These are phyloP conservation scores for Sporothrix schenckii DNA, from an alignment of 2,329 filamentous ascomycete genomes.

Conservation along the genomic window DNA sequence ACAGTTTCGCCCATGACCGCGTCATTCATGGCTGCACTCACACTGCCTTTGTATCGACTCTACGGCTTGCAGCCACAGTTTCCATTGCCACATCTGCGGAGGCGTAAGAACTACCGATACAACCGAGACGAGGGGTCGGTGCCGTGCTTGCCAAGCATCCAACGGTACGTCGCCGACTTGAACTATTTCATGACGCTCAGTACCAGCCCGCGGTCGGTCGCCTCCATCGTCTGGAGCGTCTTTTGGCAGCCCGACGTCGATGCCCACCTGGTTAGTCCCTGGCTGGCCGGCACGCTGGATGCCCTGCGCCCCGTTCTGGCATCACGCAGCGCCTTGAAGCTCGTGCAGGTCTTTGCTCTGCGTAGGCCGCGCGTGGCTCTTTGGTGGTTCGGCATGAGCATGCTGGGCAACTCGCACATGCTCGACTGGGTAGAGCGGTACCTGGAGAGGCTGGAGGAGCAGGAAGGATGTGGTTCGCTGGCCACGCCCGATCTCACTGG, in stretches of 20 bases:
- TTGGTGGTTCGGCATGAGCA: slow-evolving; percentile 42
- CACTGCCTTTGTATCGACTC: slow-evolving; percentile 22
- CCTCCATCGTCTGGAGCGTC: slow-evolving; percentile 41
- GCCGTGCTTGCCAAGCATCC: neutral
- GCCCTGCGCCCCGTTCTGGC: slow-evolving; percentile 38
- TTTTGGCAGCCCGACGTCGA: slow-evolving; percentile 42
- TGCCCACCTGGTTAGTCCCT: slow-evolving; percentile 42
- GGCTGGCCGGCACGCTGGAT: slow-evolving; percentile 39
- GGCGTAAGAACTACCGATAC: neutral
- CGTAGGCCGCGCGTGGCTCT: slow-evolving; percentile 40
- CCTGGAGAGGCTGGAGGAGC: slow-evolving; percentile 39
- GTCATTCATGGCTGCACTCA: slow-evolving; percentile 26
- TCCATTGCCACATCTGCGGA: slow-evolving; percentile 1
- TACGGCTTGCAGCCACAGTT: slow-evolving; percentile 25
- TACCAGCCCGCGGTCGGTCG: slow-evolving; percentile 39
- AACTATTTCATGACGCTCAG: slow-evolving; percentile 43
- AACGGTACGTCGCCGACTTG: slow-evolving; percentile 31
- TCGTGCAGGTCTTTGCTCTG: slow-evolving; percentile 38
- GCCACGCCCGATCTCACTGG: slow-evolving; percentile 12
- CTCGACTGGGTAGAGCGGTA: slow-evolving; percentile 39
- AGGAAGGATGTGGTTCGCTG: slow-evolving; percentile 30
- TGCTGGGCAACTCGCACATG: slow-evolving; percentile 38
- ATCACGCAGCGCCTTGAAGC: slow-evolving; percentile 36
- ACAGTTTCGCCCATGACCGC: slow-evolving; percentile 20
- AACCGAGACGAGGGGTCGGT: neutral